A percentile compares a stretch with the other conserved stretches of the same genome.
phyloP scores from a whole-genome alignment of 2,329 filamentous ascomycete species.

The Trichoderma aggressivum region DNA sequence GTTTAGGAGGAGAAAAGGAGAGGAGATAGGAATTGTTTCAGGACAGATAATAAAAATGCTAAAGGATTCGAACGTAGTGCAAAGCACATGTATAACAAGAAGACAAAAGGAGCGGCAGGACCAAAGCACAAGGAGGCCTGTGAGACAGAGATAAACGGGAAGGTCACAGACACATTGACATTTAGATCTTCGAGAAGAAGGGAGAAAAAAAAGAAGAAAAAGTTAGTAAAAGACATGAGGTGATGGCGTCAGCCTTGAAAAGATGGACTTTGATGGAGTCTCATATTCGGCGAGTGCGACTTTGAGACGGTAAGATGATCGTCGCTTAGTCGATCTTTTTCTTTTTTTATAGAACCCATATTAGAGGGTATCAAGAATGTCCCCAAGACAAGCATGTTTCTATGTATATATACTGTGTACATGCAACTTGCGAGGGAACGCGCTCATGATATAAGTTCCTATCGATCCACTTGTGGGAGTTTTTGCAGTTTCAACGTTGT shows the following conservation, averaged over 20 bases:
- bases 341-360: not conserved
- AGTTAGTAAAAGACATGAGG: not conserved
- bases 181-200: not conserved
- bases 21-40: not conserved
- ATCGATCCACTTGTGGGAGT: not conserved
- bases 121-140: not conserved
- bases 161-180: not conserved
- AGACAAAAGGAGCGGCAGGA: not conserved
- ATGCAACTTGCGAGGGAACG: not conserved
- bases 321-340: not conserved
- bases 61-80: not conserved
- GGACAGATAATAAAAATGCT: not conserved
- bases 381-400: not conserved
- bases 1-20: not conserved
- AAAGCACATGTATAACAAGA: not conserved
- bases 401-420: not conserved
- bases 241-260: not conserved
- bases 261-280: not conserved
- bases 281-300: not conserved
- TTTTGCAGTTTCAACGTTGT: not conserved
- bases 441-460: not conserved
- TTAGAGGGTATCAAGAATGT: not conserved
- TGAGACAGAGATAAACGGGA: slow-evolving; percentile 2
- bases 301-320: not conserved
- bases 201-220: not conserved